phyloP scores from a whole-genome alignment of 345 rosid species.

The Dipteronia sinensis region DNA sequence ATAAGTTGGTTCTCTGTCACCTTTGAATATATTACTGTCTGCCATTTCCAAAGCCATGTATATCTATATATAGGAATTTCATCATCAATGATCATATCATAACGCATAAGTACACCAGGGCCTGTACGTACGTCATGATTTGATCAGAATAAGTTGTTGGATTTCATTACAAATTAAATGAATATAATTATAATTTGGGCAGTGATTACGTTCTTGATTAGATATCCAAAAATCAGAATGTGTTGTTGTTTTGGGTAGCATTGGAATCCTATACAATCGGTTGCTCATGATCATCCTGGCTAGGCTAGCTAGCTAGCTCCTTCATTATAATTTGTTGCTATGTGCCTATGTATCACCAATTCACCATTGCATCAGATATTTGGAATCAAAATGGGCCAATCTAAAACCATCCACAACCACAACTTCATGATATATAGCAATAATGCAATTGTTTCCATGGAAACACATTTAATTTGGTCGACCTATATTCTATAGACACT shows the following conservation, averaged over 20 bases:
- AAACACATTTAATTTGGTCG: too few species aligned
- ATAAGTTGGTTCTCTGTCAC: background rate
- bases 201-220: background rate
- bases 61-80: too few species aligned
- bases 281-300: background rate
- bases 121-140: background rate
- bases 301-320: background rate
- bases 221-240: background rate
- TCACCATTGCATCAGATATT: background rate
- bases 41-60: background rate
- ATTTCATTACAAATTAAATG: too few species aligned
- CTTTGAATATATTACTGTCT: background rate
- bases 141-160: too few species aligned
- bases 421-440: too few species aligned
- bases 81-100: too few species aligned
- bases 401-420: background rate
- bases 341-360: too few species aligned
- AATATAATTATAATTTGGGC: background rate
- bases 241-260: background rate
- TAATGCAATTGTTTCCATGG: too few species aligned
- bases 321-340: background rate
- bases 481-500: too few species aligned
- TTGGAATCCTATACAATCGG: background rate
- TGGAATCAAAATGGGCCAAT: slow-evolving; percentile 29
- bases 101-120: too few species aligned